phyloP scores from a whole-genome alignment of 495 filamentous ascomycete genomes.

The Hypoxylon perforatum region DNA sequence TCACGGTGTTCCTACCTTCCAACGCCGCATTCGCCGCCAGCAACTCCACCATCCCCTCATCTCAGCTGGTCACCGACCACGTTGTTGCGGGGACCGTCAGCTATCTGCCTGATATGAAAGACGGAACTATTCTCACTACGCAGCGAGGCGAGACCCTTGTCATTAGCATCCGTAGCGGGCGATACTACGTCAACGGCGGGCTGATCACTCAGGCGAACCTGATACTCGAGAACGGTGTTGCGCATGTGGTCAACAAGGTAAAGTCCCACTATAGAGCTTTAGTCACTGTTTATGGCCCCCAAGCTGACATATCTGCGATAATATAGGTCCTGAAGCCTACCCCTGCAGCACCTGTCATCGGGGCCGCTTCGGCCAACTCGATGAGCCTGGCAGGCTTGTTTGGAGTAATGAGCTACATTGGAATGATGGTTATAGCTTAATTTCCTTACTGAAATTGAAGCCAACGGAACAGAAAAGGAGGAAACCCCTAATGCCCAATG shows the following conservation, averaged over 20 bases:
- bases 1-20: conserved; percentile 42
- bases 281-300: no score
- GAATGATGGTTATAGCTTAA: conserved; percentile 14
- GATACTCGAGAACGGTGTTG: conserved; percentile 51
- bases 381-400: conserved; percentile 11
- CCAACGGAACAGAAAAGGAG: neutral
- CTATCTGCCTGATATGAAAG: conserved; percentile 46
- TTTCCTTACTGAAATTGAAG: neutral
- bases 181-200: conserved; percentile 50
- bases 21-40: conserved; percentile 36
- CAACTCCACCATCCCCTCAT: conserved; percentile 15
- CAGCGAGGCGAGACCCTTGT: conserved; percentile 41
- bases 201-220: conserved; percentile 47
- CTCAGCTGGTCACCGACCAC: conserved; percentile 41
- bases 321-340: conserved; percentile 18
- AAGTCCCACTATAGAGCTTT: no score
- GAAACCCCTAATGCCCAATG: conserved; percentile 10
- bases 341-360: conserved; percentile 8
- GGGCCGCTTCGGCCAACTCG: conserved; percentile 9
- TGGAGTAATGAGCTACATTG: conserved; percentile 4
- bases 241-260: conserved; percentile 54
- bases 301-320: conserved; percentile 2
- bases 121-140: conserved; percentile 47
- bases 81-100: conserved; percentile 43
- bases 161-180: conserved; percentile 41